Percentiles rank a stretch among this genome's conserved stretches.
These are phyloP conservation scores for Pulveroboletus sp. DNA, from an alignment of 768 basidiomycete genomes.

Conservation along the genomic window DNA sequence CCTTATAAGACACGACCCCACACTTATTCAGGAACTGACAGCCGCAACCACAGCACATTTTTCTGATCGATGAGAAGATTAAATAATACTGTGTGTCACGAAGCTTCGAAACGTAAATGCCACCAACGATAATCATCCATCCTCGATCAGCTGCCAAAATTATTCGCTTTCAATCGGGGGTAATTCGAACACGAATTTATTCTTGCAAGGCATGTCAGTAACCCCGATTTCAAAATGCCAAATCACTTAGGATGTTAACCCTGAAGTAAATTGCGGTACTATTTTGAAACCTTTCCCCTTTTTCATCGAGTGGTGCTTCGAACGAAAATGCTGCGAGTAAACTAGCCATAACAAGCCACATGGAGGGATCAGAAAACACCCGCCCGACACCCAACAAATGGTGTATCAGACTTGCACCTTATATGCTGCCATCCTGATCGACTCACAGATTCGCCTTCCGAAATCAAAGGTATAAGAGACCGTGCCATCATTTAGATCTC, in stretches of 20 bases:
- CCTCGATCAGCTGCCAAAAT: neutral
- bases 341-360: neutral
- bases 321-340: constrained; percentile 4
- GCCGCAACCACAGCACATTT: too few relatives aligned
- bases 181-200: neutral
- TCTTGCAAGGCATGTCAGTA: neutral
- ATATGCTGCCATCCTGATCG: neutral
- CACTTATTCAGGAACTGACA: too few relatives aligned
- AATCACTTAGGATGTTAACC: constrained; percentile 5
- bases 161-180: neutral
- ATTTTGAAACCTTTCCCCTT: neutral
- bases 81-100: too few relatives aligned
- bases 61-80: too few relatives aligned
- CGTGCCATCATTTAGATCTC: constrained; percentile 3
- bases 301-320: constrained; percentile 1
- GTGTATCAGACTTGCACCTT: neutral
- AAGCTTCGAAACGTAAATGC: too few relatives aligned
- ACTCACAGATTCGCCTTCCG: constrained; percentile 3
- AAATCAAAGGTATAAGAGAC: neutral
- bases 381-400: constrained; percentile 2
- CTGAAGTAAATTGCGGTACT: neutral
- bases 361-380: neutral
- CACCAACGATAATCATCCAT: too few relatives aligned
- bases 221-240: neutral
- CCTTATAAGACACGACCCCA: too few relatives aligned